These are phyloP conservation scores for Stentor roeselii DNA, from an alignment of 73 alveolate species.

Conservation along the genomic window DNA sequence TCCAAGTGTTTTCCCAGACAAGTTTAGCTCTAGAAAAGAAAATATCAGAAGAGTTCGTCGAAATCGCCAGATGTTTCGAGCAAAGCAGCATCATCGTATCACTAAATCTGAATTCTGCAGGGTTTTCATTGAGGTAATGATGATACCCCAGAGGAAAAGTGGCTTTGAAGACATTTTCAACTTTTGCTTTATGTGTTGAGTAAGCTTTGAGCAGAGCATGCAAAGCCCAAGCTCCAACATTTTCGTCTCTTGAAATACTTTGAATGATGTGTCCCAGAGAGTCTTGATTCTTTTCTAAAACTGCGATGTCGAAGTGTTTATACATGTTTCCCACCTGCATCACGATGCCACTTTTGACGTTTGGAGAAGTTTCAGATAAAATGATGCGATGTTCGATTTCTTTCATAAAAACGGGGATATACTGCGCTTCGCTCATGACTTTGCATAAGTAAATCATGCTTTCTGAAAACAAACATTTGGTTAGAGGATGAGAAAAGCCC, in stretches of 20 bases:
- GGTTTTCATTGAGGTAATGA: background rate
- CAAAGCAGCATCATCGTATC: background rate
- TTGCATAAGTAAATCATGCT: constrained; percentile 25
- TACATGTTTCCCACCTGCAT: background rate
- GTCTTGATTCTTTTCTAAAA: background rate
- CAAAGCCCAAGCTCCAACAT: constrained; percentile 22
- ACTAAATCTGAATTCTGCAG: background rate
- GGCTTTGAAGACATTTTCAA: constrained; percentile 2
- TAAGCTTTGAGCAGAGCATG: constrained; percentile 9
- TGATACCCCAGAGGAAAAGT: constrained; percentile 23
- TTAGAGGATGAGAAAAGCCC: background rate
- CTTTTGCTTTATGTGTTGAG: background rate
- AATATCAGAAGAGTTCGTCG: background rate
- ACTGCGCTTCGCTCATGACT: constrained; percentile 8
- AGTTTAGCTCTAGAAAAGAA: background rate
- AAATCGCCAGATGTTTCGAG: background rate
- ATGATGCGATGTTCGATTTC: constrained; percentile 21
- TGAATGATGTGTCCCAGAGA: constrained; percentile 23
- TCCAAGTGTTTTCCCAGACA: constrained; percentile 23
- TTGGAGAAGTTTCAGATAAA: background rate
- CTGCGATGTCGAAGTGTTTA: background rate
- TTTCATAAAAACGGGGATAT: constrained; percentile 23
- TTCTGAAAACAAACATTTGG: background rate
- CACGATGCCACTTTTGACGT: constrained; percentile 10
- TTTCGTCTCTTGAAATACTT: constrained; percentile 21